Percentiles rank a stretch among this genome's conserved stretches.
Evolutionary conservation across 208 protist species (phyloP).

Genomic region (Naegleria fowleri): DNA sequence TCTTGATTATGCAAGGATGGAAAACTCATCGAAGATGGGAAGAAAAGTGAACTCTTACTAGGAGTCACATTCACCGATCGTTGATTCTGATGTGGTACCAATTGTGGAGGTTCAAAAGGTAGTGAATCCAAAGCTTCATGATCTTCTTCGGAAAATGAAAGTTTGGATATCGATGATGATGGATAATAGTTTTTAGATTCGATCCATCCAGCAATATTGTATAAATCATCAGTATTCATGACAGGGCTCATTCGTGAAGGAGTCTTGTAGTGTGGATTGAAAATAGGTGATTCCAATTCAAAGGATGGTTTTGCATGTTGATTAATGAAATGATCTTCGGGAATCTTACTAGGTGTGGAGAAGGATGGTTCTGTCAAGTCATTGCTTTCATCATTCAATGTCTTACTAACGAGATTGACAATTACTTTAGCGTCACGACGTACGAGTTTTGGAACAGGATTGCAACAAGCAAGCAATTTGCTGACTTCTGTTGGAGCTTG

Average conservation of each 20-base stretch:
- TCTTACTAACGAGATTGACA: slow-evolving; percentile 14
- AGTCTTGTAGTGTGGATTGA: background rate
- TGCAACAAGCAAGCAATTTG: slow-evolving; percentile 40
- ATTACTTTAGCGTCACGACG: slow-evolving; percentile 32
- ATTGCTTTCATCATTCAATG: background rate
- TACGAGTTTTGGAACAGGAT: slow-evolving; percentile 46
- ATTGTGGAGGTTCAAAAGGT: background rate
- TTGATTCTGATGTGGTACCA: background rate
- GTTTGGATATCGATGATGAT: background rate
- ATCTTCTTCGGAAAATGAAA: background rate
- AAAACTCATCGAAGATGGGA: background rate
- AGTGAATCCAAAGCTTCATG: background rate
- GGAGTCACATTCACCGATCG: background rate
- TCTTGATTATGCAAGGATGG: background rate
- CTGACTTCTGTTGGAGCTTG: slow-evolving; percentile 37
- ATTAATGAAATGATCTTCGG: background rate
- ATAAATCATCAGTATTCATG: slow-evolving; percentile 23
- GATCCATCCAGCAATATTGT: slow-evolving; percentile 15
- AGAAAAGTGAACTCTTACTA: background rate
- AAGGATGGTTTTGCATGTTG: background rate
- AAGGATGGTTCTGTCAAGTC: background rate
- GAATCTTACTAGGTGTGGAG: background rate
- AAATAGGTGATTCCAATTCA: background rate
- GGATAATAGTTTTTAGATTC: background rate
- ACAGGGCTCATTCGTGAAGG: background rate